phyloP scores from a whole-genome alignment of 2,329 filamentous ascomycete species.

The Arthrinium phaeospermum region DNA sequence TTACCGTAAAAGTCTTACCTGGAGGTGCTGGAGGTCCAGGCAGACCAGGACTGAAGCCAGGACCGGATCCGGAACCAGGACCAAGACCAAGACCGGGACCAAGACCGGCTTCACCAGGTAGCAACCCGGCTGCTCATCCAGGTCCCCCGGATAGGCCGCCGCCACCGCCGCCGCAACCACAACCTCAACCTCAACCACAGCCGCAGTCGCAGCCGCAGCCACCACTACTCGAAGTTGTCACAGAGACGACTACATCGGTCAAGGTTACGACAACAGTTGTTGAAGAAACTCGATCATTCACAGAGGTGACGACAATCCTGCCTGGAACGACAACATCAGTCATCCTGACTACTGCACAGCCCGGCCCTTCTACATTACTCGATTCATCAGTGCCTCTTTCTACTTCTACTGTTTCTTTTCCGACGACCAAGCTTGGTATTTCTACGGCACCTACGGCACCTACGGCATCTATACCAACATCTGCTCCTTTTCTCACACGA shows the following conservation, averaged over 20 bases:
- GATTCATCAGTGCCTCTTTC: neutral
- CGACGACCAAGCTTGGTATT: neutral
- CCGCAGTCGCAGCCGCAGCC: neutral
- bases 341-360: neutral
- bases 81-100: neutral
- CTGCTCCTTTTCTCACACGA: neutral
- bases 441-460: neutral
- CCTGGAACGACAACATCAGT: neutral
- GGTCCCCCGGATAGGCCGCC: neutral
- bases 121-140: neutral
- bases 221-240: too few species aligned
- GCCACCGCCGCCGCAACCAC: neutral
- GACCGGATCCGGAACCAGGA: neutral
- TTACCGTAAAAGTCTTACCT: neutral
- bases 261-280: neutral
- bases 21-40: slow-evolving; percentile 10
- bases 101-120: neutral
- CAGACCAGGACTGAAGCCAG: neutral
- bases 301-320: neutral
- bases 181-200: neutral
- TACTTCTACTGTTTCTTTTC: neutral
- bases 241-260: neutral
- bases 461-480: neutral
- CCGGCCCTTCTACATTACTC: slow-evolving; percentile 10
- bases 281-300: neutral